Percentiles rank a stretch among this genome's conserved stretches.
These are phyloP conservation scores for Agaricus blazei DNA, from an alignment of 768 basidiomycete species.

Conservation along the genomic window DNA sequence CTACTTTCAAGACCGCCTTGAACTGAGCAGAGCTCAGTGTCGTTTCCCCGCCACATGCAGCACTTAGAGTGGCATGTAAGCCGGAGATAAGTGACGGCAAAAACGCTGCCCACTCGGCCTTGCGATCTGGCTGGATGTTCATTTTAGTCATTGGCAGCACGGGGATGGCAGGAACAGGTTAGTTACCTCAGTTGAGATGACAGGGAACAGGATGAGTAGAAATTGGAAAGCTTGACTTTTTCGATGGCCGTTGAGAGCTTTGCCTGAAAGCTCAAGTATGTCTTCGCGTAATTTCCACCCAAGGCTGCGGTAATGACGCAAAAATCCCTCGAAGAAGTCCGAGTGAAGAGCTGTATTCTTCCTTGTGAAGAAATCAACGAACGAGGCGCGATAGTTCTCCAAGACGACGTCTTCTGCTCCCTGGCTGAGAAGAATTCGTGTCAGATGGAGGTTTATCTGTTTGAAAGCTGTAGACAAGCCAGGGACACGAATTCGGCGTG, in stretches of 20 bases:
- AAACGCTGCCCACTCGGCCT: constrained; percentile 41
- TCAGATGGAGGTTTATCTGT: constrained; percentile 66
- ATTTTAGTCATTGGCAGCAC: constrained; percentile 5
- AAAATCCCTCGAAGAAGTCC: constrained; percentile 74
- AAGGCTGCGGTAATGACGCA: constrained; percentile 54
- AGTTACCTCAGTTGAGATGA: constrained; percentile 45
- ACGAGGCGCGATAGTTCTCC: constrained; percentile 56
- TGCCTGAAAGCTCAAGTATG: constrained; percentile 50
- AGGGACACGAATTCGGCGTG: constrained; percentile 57
- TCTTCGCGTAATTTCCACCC: constrained; percentile 64
- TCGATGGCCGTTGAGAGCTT: constrained; percentile 73
- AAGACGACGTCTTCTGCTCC: constrained; percentile 43
- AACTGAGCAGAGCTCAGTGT: constrained; percentile 56
- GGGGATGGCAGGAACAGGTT: constrained; percentile 4
- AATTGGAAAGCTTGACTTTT: constrained; percentile 72
- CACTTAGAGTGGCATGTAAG: constrained; percentile 42
- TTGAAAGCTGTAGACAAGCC: constrained; percentile 63
- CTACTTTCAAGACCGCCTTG: constrained; percentile 78
- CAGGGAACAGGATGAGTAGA: constrained; percentile 56
- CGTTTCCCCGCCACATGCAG: constrained; percentile 42
- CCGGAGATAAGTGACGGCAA: constrained; percentile 44
- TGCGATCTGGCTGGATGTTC: constrained; percentile 18
- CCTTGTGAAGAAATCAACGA: constrained; percentile 72
- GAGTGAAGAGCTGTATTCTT: constrained; percentile 75
- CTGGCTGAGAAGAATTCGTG: constrained; percentile 39